phyloP scores from a whole-genome alignment of 345 rosid species.

The Melastoma malabathricum region DNA sequence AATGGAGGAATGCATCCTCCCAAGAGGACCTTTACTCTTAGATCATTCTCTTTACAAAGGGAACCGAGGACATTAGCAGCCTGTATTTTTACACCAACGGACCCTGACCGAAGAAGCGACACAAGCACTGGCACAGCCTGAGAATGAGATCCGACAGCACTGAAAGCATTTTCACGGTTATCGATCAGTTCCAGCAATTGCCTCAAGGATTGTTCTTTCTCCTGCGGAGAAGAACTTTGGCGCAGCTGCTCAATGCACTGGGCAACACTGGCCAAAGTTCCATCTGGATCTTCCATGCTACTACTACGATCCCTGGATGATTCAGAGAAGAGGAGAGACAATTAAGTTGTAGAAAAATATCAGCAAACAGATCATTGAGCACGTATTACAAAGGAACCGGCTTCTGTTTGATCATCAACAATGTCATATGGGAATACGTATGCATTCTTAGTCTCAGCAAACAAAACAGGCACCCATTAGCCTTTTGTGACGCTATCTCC shows the following conservation, averaged over 20 bases:
- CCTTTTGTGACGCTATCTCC: no score
- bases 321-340: slow-evolving; percentile 1
- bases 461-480: no score
- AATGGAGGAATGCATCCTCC: slow-evolving; percentile 99
- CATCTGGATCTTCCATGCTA: slow-evolving; percentile 99
- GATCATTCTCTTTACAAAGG: slow-evolving; percentile 96
- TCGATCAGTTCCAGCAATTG: slow-evolving; percentile 90
- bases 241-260: slow-evolving; percentile 98
- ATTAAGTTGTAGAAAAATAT: no score
- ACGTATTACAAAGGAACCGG: no score
- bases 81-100: slow-evolving; percentile 84
- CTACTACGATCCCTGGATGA: slow-evolving; percentile 70
- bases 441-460: background rate
- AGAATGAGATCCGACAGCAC: slow-evolving; percentile 99
- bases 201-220: slow-evolving; percentile 75
- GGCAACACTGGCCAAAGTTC: slow-evolving; percentile 97
- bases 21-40: slow-evolving; percentile 89
- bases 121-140: slow-evolving; percentile 99
- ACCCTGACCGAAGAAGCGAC: slow-evolving; percentile 97
- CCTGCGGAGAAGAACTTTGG: slow-evolving; percentile 79
- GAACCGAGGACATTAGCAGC: slow-evolving; percentile 95
- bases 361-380: no score
- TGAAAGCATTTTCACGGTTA: slow-evolving; percentile 87
- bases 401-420: no score
- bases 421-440: background rate